Conservation (phyloP, 352 stramenopile species). For the Globisporangium camurandrum region DNA sequence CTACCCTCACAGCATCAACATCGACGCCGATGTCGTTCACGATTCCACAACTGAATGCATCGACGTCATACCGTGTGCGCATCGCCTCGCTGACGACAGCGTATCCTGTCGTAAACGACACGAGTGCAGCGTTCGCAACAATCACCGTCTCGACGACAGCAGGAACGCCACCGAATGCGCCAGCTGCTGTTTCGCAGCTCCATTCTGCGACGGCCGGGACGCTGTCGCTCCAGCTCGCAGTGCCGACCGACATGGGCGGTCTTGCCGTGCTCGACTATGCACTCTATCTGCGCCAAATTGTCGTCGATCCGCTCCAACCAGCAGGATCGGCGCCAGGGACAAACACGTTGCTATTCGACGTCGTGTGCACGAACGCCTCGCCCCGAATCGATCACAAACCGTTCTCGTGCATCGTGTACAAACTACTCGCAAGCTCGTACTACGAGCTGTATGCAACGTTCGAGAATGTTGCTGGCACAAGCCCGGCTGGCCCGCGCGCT, state of each 20-base stretch:
- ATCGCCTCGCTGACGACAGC: slow-evolving; percentile 16
- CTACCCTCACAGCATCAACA: neutral
- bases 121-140: neutral
- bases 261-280: slow-evolving; percentile 20
- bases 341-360: neutral
- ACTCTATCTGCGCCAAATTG: slow-evolving; percentile 24
- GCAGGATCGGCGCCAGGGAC: neutral
- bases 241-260: slow-evolving; percentile 26
- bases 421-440: slow-evolving; percentile 21
- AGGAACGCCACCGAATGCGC: slow-evolving; percentile 12
- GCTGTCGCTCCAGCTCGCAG: slow-evolving; percentile 25
- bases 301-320: neutral
- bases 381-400: neutral
- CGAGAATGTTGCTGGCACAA: slow-evolving; percentile 28
- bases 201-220: slow-evolving; percentile 22
- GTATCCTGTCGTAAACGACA: slow-evolving; percentile 14
- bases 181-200: slow-evolving; percentile 13
- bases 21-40: neutral
- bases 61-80: slow-evolving; percentile 25
- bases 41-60: slow-evolving; percentile 22
- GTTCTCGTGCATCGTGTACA: slow-evolving; percentile 25
- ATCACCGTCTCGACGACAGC: slow-evolving; percentile 16
- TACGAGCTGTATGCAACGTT: slow-evolving; percentile 45
- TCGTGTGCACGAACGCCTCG: slow-evolving; percentile 4
- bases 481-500: slow-evolving; percentile 11